A percentile compares a stretch with the other conserved stretches of the same genome.
phyloP scores from a whole-genome alignment of 1,284 basidiomycete species.

The Erythrobasidium hasegawianum region DNA sequence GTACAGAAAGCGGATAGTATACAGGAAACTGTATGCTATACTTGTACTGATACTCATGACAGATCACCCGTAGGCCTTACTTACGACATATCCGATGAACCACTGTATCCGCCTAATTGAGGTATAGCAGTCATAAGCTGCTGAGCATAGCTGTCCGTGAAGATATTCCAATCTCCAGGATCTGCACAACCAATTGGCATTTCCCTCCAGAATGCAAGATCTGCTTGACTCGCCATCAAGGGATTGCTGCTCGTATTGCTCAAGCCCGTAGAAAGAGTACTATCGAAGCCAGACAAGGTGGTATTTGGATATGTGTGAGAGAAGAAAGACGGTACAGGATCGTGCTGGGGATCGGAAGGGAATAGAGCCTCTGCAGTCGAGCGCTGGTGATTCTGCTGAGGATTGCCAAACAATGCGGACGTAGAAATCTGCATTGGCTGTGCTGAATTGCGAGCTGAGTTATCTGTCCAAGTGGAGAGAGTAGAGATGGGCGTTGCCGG shows the following conservation, averaged over 20 bases:
- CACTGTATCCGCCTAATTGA: not conserved
- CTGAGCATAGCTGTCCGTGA: constrained; percentile 31
- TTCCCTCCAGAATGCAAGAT: constrained; percentile 32
- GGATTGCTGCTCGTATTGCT: constrained; percentile 18
- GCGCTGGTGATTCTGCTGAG: too few species aligned
- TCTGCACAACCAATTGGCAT: constrained; percentile 33
- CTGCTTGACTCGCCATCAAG: constrained; percentile 13
- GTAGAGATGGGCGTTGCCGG: too few species aligned
- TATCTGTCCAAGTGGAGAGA: too few species aligned
- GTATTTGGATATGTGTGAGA: not conserved
- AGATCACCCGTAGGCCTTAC: too few species aligned
- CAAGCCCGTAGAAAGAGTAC: not conserved
- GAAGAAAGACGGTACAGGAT: not conserved
- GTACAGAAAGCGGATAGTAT: too few species aligned
- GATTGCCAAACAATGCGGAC: too few species aligned
- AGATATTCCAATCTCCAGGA: constrained; percentile 21
- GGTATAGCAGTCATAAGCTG: constrained; percentile 2
- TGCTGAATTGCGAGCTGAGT: too few species aligned
- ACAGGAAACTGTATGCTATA: too few species aligned
- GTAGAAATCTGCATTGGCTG: too few species aligned
- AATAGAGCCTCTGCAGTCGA: not conserved
- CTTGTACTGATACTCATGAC: too few species aligned
- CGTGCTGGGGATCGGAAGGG: not conserved
- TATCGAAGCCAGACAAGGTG: not conserved
- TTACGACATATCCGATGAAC: too few species aligned